Evolutionary conservation across 192 early-diverging fungal genomes (phyloP).

Genomic region (Geranomyces michiganensis): DNA sequence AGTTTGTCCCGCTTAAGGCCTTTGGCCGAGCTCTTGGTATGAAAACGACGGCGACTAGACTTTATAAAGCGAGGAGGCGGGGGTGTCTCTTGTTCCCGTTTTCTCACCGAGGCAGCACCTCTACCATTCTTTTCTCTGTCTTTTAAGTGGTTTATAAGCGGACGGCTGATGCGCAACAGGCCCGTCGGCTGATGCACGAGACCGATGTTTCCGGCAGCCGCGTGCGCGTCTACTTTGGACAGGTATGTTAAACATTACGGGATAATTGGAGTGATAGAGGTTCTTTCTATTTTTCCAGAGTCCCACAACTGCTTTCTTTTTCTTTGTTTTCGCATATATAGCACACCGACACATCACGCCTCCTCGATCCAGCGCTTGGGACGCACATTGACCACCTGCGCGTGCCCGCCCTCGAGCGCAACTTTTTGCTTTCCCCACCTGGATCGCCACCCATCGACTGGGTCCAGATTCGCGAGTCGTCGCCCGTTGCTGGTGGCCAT

Average conservation of each 20-base stretch:
- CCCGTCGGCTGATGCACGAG: constrained; percentile 15
- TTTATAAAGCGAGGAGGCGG: too few species aligned
- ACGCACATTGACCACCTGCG: constrained; percentile 41
- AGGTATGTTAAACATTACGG: constrained; percentile 4
- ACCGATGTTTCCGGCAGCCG: neutral
- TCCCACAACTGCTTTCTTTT: neutral
- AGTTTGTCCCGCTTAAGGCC: constrained; percentile 37
- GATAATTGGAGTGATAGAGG: neutral
- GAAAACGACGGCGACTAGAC: neutral
- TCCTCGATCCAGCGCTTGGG: constrained; percentile 33
- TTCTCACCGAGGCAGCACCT: too few species aligned
- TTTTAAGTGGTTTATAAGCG: constrained; percentile 28
- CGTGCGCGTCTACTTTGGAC: constrained; percentile 36
- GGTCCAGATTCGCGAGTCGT: constrained; percentile 42
- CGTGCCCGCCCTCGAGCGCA: constrained; percentile 49
- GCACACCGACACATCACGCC: constrained; percentile 35
- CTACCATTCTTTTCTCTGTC: too few species aligned
- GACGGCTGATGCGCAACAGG: constrained; percentile 23
- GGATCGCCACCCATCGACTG: constrained; percentile 57
- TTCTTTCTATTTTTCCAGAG: neutral
- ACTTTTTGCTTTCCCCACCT: constrained; percentile 59
- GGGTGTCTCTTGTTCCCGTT: neutral
- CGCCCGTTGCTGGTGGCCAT: constrained; percentile 46
- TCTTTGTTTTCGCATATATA: neutral
- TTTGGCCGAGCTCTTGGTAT: constrained; percentile 41